phyloP scores from a whole-genome alignment of 192 early-diverging fungal genomes.

The Dissophora ornata region DNA sequence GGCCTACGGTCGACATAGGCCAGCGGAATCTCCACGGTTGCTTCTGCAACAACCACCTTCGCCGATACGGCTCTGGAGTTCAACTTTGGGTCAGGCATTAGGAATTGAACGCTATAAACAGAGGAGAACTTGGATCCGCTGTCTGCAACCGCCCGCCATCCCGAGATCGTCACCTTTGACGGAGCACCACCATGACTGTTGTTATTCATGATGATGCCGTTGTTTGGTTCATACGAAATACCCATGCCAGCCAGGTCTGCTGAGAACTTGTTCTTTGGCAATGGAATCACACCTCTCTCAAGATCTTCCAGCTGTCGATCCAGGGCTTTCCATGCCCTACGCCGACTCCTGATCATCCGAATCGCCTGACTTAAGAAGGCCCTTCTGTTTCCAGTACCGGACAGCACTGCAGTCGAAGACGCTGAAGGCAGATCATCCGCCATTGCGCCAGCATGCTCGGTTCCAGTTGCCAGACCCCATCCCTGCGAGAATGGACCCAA shows the following conservation, averaged over 20 bases:
- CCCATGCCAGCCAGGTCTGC: slow-evolving; percentile 3
- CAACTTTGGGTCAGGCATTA: slow-evolving; percentile 14
- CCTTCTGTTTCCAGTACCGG: slow-evolving; percentile 16
- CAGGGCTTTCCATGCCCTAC: slow-evolving; percentile 28
- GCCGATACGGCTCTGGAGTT: slow-evolving; percentile 9
- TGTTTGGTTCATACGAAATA: not conserved
- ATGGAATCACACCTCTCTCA: slow-evolving; percentile 1
- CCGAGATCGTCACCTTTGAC: slow-evolving; percentile 5
- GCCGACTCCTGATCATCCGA: slow-evolving; percentile 23
- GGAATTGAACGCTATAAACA: slow-evolving; percentile 14
- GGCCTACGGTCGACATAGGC: slow-evolving; percentile 20
- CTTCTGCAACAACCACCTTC: slow-evolving; percentile 26
- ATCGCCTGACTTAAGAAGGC: slow-evolving; percentile 27
- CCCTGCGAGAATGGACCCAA: slow-evolving; percentile 27
- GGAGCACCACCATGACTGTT: not conserved
- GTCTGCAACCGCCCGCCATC: slow-evolving; percentile 7
- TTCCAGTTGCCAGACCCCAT: slow-evolving; percentile 9
- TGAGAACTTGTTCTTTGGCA: not conserved
- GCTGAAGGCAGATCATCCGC: slow-evolving; percentile 6
- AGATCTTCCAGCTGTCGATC: slow-evolving; percentile 26
- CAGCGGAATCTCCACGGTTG: slow-evolving; percentile 25
- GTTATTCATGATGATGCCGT: not conserved
- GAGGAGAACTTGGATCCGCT: slow-evolving; percentile 4
- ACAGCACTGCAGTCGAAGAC: slow-evolving; percentile 4
- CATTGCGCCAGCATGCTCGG: not conserved